These are phyloP conservation scores for Tripterygium wilfordii DNA, from an alignment of 177 flowering plant genomes.

Conservation along the genomic window DNA sequence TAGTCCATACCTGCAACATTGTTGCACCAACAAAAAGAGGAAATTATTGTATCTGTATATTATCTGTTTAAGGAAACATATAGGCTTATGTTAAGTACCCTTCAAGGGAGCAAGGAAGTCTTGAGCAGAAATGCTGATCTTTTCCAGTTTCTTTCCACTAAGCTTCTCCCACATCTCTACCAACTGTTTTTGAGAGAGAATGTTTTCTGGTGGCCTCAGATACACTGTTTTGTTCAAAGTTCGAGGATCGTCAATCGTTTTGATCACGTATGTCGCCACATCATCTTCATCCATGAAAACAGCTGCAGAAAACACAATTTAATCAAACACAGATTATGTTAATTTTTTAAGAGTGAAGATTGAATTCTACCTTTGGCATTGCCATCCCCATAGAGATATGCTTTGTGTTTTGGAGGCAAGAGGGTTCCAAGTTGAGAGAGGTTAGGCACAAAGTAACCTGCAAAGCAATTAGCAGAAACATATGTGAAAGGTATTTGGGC, in stretches of 20 bases:
- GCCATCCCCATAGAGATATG: conserved; percentile 14
- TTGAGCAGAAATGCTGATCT: conserved; percentile 16
- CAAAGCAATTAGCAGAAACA: conserved; percentile 15
- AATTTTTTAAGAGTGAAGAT: background rate
- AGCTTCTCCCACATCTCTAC: conserved; percentile 44
- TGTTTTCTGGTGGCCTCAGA: conserved; percentile 32
- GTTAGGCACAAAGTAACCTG: conserved; percentile 12
- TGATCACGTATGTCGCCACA: conserved; percentile 33
- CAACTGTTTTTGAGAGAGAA: conserved; percentile 35
- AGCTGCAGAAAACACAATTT: conserved; percentile 9
- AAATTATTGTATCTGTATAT: background rate
- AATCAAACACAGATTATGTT: background rate
- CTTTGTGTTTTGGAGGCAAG: conserved; percentile 13
- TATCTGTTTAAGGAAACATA: background rate
- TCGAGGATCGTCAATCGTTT: conserved; percentile 37
- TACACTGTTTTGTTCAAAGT: conserved; percentile 36
- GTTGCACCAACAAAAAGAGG: background rate
- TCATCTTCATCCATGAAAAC: conserved; percentile 35
- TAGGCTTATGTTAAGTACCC: conserved; percentile 15
- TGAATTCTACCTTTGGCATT: conserved; percentile 12
- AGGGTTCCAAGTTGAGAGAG: conserved; percentile 12
- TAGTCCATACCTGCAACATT: conserved; percentile 12
- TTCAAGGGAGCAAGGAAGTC: conserved; percentile 36
- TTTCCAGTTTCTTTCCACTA: conserved; percentile 21
- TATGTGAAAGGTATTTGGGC: conserved; percentile 6